A percentile compares a stretch with the other conserved stretches of the same genome.
phyloP scores from a whole-genome alignment of 306 rosid species.

The Lablab purpureus region DNA sequence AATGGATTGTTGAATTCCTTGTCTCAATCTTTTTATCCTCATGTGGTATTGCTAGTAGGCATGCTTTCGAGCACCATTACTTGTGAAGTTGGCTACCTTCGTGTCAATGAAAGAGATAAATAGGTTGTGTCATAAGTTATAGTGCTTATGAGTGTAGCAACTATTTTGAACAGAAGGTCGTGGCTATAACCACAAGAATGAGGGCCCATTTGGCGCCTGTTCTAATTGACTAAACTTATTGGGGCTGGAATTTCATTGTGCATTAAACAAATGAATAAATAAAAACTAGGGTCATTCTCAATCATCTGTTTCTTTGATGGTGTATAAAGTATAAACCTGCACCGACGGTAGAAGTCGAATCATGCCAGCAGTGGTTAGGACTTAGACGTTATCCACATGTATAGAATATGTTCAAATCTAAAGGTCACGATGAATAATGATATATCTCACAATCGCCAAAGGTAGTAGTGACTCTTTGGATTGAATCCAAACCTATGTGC shows the following conservation, averaged over 20 bases:
- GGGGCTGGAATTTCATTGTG: neutral
- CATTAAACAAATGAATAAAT: neutral
- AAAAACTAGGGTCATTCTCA: conserved; percentile 6
- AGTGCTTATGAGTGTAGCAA: conserved; percentile 5
- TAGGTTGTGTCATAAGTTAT: conserved; percentile 6
- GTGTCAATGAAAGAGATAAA: neutral
- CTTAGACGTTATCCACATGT: neutral
- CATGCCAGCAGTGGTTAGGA: neutral
- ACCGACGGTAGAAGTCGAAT: neutral
- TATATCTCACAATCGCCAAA: neutral
- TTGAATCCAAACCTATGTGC: neutral
- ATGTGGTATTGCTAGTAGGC: neutral
- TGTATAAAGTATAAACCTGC: neutral
- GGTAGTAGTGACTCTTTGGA: neutral
- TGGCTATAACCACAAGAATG: neutral
- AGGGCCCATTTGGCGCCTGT: conserved; percentile 17
- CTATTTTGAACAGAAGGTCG: neutral
- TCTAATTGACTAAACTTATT: conserved; percentile 31
- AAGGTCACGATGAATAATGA: neutral
- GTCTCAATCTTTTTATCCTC: neutral
- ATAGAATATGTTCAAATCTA: neutral
- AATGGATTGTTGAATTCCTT: neutral
- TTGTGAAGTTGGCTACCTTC: conserved; percentile 6
- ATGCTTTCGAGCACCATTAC: neutral
- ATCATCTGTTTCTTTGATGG: neutral